Conservation (phyloP, 148 eudicot species). For the Hydrangea macrophylla region DNA sequence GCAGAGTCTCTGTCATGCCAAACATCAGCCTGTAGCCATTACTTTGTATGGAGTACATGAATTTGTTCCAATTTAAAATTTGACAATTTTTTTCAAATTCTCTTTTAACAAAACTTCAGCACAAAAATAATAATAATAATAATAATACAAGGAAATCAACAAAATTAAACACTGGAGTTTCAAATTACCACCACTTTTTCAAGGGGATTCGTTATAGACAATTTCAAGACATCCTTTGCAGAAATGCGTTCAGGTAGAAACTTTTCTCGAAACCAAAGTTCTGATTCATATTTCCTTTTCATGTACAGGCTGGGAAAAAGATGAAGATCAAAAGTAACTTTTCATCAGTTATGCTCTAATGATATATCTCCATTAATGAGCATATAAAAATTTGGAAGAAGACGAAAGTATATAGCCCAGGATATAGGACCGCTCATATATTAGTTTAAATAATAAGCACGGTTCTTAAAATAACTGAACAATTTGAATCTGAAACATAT, state of each 20-base stretch:
- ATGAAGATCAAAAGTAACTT: neutral
- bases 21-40: neutral
- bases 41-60: neutral
- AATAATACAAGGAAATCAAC: neutral
- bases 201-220: slow-evolving; percentile 49
- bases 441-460: too few species aligned
- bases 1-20: neutral
- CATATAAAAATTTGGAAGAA: neutral
- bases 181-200: slow-evolving; percentile 62
- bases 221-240: slow-evolving; percentile 67
- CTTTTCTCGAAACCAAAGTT: slow-evolving; percentile 65
- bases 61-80: neutral
- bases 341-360: neutral
- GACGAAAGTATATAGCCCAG: neutral
- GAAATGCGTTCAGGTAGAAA: slow-evolving; percentile 45
- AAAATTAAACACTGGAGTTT: neutral
- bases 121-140: neutral
- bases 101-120: neutral
- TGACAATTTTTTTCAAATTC: neutral
- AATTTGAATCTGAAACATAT: too few species aligned
- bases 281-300: slow-evolving; percentile 61
- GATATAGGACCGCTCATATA: too few species aligned
- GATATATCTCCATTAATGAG: neutral
- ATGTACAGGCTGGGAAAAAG: slow-evolving; percentile 43
- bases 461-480: too few species aligned